Percentiles rank a stretch among this genome's conserved stretches.
Conservation (phyloP, 192 early-diverging fungal species). For the Entomortierella beljakovae region DNA sequence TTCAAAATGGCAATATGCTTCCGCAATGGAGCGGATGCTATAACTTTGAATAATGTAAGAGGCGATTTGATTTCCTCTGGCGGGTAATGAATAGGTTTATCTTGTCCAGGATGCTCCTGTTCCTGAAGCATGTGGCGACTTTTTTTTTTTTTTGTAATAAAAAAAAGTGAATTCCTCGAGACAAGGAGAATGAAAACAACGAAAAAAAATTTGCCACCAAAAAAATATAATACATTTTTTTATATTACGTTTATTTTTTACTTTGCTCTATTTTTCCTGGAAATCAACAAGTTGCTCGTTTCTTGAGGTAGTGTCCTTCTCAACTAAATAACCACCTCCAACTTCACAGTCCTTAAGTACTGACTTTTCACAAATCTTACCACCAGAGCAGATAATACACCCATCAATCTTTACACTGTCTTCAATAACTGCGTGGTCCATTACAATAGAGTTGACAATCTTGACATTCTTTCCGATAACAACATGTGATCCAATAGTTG, state of each 20-base stretch:
- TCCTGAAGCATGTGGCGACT: constrained; percentile 17
- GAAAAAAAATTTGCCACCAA: constrained; percentile 3
- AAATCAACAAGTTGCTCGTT: constrained; percentile 60
- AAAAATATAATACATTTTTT: too few species aligned
- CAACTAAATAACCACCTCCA: constrained; percentile 71
- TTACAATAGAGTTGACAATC: constrained; percentile 93
- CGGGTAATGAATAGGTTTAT: neutral
- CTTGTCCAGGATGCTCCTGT: constrained; percentile 1
- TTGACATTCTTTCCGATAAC: constrained; percentile 97
- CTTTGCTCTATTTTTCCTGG: constrained; percentile 39
- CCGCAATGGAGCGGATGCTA: constrained; percentile 16
- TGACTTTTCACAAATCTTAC: constrained; percentile 79
- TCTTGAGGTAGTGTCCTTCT: constrained; percentile 65
- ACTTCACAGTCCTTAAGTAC: constrained; percentile 93
- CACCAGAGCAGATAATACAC: constrained; percentile 86
- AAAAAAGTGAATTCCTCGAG: neutral
- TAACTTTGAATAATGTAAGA: constrained; percentile 14
- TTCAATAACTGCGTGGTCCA: constrained; percentile 95
- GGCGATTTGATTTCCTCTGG: neutral
- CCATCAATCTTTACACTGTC: constrained; percentile 91
- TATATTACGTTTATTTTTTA: too few species aligned
- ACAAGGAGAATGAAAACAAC: neutral
- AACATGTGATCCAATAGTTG: constrained; percentile 93
- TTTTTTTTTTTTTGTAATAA: neutral
- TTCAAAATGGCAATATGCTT: constrained; percentile 23